Conservation (phyloP, 2,329 filamentous ascomycete species). For the Phaeosphaeriaceae sp. region DNA sequence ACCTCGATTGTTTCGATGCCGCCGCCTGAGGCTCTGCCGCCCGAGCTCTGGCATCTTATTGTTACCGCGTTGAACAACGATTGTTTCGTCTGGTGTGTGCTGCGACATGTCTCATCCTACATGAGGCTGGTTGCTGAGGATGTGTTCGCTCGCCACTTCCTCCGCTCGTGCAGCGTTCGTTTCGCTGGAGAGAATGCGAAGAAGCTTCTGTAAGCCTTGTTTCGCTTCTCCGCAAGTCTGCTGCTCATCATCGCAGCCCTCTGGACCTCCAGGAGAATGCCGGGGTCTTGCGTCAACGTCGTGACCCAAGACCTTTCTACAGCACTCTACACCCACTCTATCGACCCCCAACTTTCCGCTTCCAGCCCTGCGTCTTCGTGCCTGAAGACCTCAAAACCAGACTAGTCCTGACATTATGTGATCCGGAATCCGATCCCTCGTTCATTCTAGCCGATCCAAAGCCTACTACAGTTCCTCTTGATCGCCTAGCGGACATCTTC, state of each 20-base stretch:
- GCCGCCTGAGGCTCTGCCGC: conserved; percentile 17
- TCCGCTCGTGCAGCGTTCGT: conserved; percentile 22
- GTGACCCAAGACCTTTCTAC: no score
- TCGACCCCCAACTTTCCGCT: conserved; percentile 20
- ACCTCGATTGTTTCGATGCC: conserved; percentile 10
- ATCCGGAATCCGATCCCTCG: conserved; percentile 10
- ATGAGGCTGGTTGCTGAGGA: conserved; percentile 21
- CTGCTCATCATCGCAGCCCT: conserved; percentile 12
- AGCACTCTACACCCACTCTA: no score
- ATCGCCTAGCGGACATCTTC: conserved; percentile 18
- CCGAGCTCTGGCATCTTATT: conserved; percentile 23
- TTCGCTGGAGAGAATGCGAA: conserved; percentile 23
- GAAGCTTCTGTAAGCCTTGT: conserved; percentile 21
- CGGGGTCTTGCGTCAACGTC: not conserved
- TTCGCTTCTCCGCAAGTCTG: conserved; percentile 10
- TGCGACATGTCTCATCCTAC: conserved; percentile 24
- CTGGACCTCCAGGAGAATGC: conserved; percentile 6
- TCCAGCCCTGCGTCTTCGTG: conserved; percentile 22
- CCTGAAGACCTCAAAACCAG: conserved; percentile 22
- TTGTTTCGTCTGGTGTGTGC: conserved; percentile 28
- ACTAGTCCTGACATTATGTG: conserved; percentile 21
- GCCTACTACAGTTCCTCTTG: conserved; percentile 8
- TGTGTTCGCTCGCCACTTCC: conserved; percentile 20
- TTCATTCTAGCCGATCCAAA: conserved; percentile 7
- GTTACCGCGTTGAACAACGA: conserved; percentile 20